Percentiles rank a stretch among this genome's conserved stretches.
phyloP scores from a whole-genome alignment of 2,329 filamentous ascomycete genomes.

The Acephala macrosclerotiorum region DNA sequence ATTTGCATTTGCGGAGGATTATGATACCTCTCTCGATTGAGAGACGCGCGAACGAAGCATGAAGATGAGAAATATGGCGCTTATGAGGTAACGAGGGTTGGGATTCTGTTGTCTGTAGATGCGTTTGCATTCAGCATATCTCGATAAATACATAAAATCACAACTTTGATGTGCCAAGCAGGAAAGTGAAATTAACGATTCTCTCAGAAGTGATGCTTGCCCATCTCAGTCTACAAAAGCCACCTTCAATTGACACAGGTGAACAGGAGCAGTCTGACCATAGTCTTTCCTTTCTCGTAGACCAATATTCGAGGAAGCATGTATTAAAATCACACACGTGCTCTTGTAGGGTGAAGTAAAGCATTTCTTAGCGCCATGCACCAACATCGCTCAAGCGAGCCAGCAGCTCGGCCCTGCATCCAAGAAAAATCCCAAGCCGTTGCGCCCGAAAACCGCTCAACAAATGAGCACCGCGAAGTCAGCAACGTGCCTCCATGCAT shows the following conservation, averaged over 20 bases:
- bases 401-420: background rate
- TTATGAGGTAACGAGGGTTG: conserved; percentile 25
- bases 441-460: background rate
- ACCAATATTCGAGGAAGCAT: background rate
- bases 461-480: background rate
- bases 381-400: background rate
- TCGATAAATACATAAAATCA: conserved; percentile 18
- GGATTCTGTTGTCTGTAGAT: conserved; percentile 31
- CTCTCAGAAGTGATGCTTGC: no score
- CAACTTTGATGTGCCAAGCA: background rate
- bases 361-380: background rate
- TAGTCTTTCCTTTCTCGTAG: background rate
- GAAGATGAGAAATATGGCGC: conserved; percentile 21
- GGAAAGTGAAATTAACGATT: conserved; percentile 6
- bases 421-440: background rate
- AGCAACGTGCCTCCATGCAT: background rate
- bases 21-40: conserved; percentile 35
- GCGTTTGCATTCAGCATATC: conserved; percentile 14
- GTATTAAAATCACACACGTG: background rate
- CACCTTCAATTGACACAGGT: no score
- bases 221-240: background rate
- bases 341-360: background rate
- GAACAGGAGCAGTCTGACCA: background rate
- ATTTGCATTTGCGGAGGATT: conserved; percentile 34
- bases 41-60: conserved; percentile 29